A percentile compares a stretch with the other conserved stretches of the same genome.
Evolutionary conservation across 2,329 filamentous ascomycete species (phyloP).

Genomic region (Huntiella decipiens): DNA sequence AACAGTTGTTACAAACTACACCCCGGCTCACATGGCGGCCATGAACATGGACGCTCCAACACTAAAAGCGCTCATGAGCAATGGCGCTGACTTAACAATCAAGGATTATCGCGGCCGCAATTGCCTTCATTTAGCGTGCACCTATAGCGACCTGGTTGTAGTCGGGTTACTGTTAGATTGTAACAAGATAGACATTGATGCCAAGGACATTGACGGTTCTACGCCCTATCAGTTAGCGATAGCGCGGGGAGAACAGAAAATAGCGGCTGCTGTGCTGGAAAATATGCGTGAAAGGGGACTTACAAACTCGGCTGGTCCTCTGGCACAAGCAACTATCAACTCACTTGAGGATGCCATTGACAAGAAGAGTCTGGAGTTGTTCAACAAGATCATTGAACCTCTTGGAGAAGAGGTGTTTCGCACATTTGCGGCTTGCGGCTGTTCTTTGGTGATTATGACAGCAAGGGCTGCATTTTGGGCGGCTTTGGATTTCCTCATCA

Average conservation of each 20-base stretch:
- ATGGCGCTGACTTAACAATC: background rate
- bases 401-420: background rate
- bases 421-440: too few relatives aligned
- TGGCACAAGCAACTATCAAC: too few relatives aligned
- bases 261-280: background rate
- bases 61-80: conserved; percentile 19
- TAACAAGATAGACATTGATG: background rate
- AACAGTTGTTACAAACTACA: conserved; percentile 3
- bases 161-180: background rate
- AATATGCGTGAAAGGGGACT: too few relatives aligned
- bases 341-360: background rate
- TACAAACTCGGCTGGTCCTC: too few relatives aligned
- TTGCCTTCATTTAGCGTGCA: too few relatives aligned
- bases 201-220: background rate
- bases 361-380: background rate
- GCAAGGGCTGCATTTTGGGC: background rate
- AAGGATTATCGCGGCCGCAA: too few relatives aligned
- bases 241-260: background rate
- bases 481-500: background rate
- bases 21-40: conserved; percentile 11
- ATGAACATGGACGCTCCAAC: conserved; percentile 15
- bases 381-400: background rate
- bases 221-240: background rate
- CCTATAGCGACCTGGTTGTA: too few relatives aligned
- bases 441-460: background rate